Evolutionary conservation across 176 grass and related monocot genomes (phyloP).

Genomic region (Cocos nucifera): DNA sequence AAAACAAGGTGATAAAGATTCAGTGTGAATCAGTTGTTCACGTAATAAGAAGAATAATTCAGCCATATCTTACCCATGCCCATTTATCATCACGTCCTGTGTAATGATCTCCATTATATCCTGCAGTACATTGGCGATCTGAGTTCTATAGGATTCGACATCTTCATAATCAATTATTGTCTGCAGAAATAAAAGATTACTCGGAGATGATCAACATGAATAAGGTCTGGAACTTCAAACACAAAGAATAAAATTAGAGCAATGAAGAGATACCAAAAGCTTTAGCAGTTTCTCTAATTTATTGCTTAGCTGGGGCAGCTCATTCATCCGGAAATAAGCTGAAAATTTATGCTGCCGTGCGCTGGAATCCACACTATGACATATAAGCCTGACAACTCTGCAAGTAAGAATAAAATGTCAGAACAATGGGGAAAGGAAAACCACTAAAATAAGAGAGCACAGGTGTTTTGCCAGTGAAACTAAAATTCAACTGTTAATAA

Average conservation of each 20-base stretch:
- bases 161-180: constrained; percentile 28
- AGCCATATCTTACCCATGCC: constrained; percentile 35
- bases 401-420: constrained; percentile 9
- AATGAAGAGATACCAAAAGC: constrained; percentile 46
- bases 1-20: not conserved
- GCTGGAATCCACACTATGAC: constrained; percentile 18
- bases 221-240: not conserved
- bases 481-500: no score
- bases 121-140: constrained; percentile 79
- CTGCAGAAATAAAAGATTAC: constrained; percentile 32
- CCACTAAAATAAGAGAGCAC: no score
- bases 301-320: constrained; percentile 61
- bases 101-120: constrained; percentile 94
- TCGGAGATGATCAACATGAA: constrained; percentile 1
- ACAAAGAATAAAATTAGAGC: not conserved
- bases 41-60: not conserved
- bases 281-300: constrained; percentile 72
- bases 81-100: constrained; percentile 65
- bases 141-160: constrained; percentile 36
- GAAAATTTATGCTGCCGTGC: constrained; percentile 12
- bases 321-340: constrained; percentile 50
- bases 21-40: not conserved
- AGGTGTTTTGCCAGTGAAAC: no score
- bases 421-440: constrained; percentile 7
- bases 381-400: constrained; percentile 46